These are phyloP conservation scores for Aspergillus caelatus DNA, from an alignment of 2,329 filamentous ascomycete genomes.

Conservation along the genomic window DNA sequence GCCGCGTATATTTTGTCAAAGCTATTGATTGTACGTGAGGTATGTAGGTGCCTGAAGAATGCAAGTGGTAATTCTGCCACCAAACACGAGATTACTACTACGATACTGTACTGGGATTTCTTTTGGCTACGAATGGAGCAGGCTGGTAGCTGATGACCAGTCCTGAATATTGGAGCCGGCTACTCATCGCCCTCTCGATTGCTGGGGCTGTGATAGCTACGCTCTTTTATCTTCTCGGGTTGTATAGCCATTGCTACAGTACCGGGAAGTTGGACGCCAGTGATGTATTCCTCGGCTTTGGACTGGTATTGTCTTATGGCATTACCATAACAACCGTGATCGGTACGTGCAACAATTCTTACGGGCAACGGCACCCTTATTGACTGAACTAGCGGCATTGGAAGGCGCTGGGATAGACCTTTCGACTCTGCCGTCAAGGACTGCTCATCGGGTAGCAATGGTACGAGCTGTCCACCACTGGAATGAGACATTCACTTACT, in stretches of 20 bases:
- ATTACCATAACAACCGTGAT: conserved; percentile 11
- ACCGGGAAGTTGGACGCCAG: conserved; percentile 11
- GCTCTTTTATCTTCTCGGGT: conserved; percentile 18
- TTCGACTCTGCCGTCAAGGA: background rate
- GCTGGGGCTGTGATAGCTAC: conserved; percentile 18
- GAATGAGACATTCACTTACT: background rate
- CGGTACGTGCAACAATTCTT: background rate
- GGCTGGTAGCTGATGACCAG: background rate
- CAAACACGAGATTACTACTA: background rate
- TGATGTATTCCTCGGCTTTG: conserved; percentile 21
- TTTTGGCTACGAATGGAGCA: background rate
- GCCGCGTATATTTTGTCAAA: background rate
- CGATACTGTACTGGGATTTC: background rate
- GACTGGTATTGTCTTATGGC: conserved; percentile 19
- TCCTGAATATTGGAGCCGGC: background rate
- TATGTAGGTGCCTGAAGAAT: background rate
- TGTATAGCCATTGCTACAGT: conserved; percentile 16
- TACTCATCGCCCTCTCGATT: conserved; percentile 21
- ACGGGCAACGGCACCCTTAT: background rate
- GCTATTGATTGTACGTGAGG: background rate
- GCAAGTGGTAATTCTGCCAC: background rate
- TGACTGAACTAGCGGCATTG: background rate
- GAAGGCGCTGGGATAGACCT: background rate
- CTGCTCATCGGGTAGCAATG: background rate
- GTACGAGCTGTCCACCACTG: background rate